Base-by-base conservation (phyloP, 306 rosid species). In the Casuarina equisetifolia region DNA sequence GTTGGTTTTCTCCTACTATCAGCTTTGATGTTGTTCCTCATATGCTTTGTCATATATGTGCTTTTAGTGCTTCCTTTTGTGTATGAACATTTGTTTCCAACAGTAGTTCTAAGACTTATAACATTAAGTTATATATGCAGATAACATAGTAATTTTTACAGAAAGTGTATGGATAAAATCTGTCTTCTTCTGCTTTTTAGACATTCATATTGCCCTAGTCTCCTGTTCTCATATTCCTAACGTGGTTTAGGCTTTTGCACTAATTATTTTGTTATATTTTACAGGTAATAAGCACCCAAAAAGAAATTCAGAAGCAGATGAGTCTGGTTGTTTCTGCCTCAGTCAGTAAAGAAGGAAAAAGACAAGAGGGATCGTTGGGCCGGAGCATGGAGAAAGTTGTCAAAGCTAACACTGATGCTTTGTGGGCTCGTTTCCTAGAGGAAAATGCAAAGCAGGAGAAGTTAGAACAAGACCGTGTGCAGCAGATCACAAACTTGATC, bases 271-370 rank as follows among this genome's bases (percentile, higher is more conserved):
- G 36, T 51, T 55, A 59, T 73, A 70, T 78, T 81, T 78, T 73
- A 51, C 89, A 90, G 95, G 66, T 90, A 76, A n/a, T 90, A 78
- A 78, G 67, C 83, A 84, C 81, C 84, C 92, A 90, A 9, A 88
- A 88, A 74, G 95, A 90, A 80, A 81, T 88, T 85, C 92, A 88
- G 78, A 90, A 90, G 80, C 95, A 90, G 87, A 85, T 88, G 90
- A 90, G 80, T 70, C 80, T 20, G 59, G 74, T 81, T 67, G 86
- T 86, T 81, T 86, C 95, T 57, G 87, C 9, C 64, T 90, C 92
- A 50, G 82, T 86, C 76, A 81, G 86, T 48, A 90, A 90, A 81
- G 92, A 90, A 83, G 91, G 90, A 59, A 88, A 71, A 80, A 89
- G 95, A 68, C 78, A 88, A 69, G 95, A 90, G 85, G 95, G 88